Conservation (phyloP, 2,329 filamentous ascomycete species). For the Trichoderma polysporum region DNA sequence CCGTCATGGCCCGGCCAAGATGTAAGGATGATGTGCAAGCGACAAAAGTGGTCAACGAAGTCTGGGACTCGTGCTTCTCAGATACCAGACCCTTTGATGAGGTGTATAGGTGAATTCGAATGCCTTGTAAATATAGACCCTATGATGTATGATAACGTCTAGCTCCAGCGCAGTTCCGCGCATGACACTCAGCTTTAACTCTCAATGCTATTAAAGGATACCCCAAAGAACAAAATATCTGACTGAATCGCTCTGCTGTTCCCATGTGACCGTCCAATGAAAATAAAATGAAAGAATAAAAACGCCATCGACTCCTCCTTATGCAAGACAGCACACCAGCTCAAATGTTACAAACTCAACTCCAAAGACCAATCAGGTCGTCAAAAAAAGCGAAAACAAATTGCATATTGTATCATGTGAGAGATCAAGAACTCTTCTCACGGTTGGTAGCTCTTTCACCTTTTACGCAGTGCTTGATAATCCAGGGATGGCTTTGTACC, state of each 20-base stretch:
- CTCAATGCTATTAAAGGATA: conserved; percentile 23
- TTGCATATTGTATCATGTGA: conserved; percentile 24
- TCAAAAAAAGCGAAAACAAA: conserved; percentile 15
- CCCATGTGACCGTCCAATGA: not conserved
- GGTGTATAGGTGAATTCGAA: conserved; percentile 69
- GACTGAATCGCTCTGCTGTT: not conserved
- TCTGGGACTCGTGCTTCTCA: conserved; percentile 97
- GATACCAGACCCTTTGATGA: conserved; percentile 97
- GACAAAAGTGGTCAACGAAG: conserved; percentile 84
- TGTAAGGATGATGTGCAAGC: conserved; percentile 88
- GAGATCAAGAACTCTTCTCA: conserved; percentile 41
- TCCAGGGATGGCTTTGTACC: conserved; percentile 90
- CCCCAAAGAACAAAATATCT: conserved; percentile 20
- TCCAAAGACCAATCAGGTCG: conserved; percentile 13
- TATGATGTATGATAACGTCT: conserved; percentile 29
- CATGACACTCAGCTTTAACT: conserved; percentile 21
- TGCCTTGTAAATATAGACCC: conserved; percentile 15
- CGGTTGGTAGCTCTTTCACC: conserved; percentile 54
- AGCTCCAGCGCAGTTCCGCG: conserved; percentile 22
- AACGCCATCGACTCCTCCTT: conserved; percentile 28
- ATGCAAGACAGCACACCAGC: conserved; percentile 23
- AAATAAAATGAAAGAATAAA: not conserved
- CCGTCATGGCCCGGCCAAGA: conserved; percentile 72
- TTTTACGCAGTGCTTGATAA: conserved; percentile 86
- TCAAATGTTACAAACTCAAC: conserved; percentile 9